Base-by-base conservation (phyloP, 2,329 filamentous ascomycete genomes). In the Penicillium paneum region DNA sequence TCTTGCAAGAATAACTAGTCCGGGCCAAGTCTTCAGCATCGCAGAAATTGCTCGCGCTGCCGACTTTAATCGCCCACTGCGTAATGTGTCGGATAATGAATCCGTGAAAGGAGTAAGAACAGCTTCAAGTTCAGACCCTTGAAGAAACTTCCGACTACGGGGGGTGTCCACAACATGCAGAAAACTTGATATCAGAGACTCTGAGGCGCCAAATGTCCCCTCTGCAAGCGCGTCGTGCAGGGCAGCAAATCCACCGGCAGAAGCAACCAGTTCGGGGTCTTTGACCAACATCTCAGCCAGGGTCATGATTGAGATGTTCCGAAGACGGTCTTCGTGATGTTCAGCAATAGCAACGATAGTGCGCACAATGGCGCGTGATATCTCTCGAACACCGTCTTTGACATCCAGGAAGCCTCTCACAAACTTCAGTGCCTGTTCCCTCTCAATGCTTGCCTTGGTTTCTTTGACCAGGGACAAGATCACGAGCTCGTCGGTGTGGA, bases 341-440 rank as follows among this genome's bases (percentile, higher is more conserved):
- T 96, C 90, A 13, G 94, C 93, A 45, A 97, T 88, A 5, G 94
- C 89, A 31, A 94, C 90, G 54, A 99, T 87, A 7, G 93, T 94
- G 51, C 94, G 85, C 8, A 96, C 89, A 19, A 99, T 86, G 0
- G 90, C 87, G 55, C 89, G 83, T 1, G 94, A 95, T 34, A 99
- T 83, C 70, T 99, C 93, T 59, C 84, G 83, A 8, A 95, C 87
- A 11, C 94, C 94, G 59, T 91, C 90, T 69, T 97, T 97, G 60
- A 97, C 91, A 69, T 99, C 94, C 3, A 99, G 78, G 67, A 99
- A 99, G 10, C 92, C 90, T 55, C 94, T 85, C 26, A 97, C 87
- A 70, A 99, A 97, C 71, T 99, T 99, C 65, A 99, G 79, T 12
- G 94, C 94, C 74, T 99, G 94, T 72, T 99, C 94, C 50, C 95